Evolutionary conservation across 208 protist genomes (phyloP), one percentile per base, ranked within the genome.

Genomic region (Crithidia thermophila): DNA sequence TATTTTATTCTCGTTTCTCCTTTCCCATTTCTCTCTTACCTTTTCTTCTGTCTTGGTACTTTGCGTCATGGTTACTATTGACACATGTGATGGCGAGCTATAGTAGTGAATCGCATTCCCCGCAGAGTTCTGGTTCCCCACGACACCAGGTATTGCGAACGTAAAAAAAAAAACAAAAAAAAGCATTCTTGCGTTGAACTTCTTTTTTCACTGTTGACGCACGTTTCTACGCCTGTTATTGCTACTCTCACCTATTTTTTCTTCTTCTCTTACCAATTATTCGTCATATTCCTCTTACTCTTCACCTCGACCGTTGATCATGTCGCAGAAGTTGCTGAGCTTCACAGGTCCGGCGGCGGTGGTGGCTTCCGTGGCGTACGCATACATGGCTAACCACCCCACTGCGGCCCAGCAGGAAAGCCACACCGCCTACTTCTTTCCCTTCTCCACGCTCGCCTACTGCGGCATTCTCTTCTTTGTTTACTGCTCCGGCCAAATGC

Each of bases 401-500:
- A 55, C 68, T 18, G 37, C 39, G 1, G 50, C 23, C 11, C 50
- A 60, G 36, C 8, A 59, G 20, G 64, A 47, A 31, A 46, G 20
- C 30, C 43, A 37, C 27, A 58, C 42, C 25, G 64, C 57, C 47
- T 67, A 57, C 40, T 16, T 20, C 4, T 81, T 77, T 33, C 66
- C 53, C 13, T 20, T 78, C 30, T 67, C 45, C 46, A 79, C 58
- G 25, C 13, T 72, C 18, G 36, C 21, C 11, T 79, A 78, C 51
- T 73, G 56, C n/a, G 25, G 65, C 8, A 4, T 83, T 21, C 40
- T 75, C 4, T 75, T 82, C 30, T 25, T 67, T 8, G 0, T 90
- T 23, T 91, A 87, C 69, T 20, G 69, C 6, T 50, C 56, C 1
- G 88, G 88, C 14, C 5, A 69, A 21, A 64, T 90, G 13, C 85